phyloP scores from a whole-genome alignment of 805 yeast genomes.

The Blastobotrys peoriensis region DNA sequence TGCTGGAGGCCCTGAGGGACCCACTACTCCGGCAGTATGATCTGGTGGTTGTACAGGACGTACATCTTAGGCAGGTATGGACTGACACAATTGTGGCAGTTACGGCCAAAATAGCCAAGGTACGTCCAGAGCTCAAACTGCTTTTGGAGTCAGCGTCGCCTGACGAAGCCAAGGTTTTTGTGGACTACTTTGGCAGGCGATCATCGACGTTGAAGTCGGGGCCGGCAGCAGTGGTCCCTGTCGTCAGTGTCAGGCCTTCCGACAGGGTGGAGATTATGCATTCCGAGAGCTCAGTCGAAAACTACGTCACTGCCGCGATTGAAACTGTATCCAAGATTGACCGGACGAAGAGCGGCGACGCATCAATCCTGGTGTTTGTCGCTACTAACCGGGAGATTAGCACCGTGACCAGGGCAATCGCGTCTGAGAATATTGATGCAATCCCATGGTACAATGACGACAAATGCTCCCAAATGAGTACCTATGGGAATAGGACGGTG shows the following conservation, averaged over 20 bases:
- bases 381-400: constrained; percentile 39
- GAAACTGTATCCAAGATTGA: not conserved
- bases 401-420: constrained; percentile 65
- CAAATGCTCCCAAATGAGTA: not conserved
- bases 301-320: not conserved
- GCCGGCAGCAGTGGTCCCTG: not conserved
- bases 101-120: constrained; percentile 47
- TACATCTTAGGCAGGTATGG: constrained; percentile 71
- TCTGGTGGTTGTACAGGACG: constrained; percentile 78
- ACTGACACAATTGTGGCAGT: constrained; percentile 72
- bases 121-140: constrained; percentile 47
- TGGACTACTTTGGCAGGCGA: not conserved
- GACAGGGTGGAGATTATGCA: not conserved
- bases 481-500: constrained; percentile 16
- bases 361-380: constrained; percentile 63
- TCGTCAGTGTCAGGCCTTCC: not conserved
- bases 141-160: constrained; percentile 6
- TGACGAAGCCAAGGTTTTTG: not conserved
- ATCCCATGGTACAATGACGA: not conserved
- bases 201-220: not conserved
- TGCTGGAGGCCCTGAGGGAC: constrained; percentile 63
- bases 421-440: not conserved
- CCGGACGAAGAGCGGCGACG: constrained; percentile 34
- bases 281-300: not conserved
- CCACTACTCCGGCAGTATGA: constrained; percentile 55